Evolutionary conservation across 2,329 filamentous ascomycete species (phyloP), one percentile per base, ranked within the genome.

Genomic region (Fusarium sp.): DNA sequence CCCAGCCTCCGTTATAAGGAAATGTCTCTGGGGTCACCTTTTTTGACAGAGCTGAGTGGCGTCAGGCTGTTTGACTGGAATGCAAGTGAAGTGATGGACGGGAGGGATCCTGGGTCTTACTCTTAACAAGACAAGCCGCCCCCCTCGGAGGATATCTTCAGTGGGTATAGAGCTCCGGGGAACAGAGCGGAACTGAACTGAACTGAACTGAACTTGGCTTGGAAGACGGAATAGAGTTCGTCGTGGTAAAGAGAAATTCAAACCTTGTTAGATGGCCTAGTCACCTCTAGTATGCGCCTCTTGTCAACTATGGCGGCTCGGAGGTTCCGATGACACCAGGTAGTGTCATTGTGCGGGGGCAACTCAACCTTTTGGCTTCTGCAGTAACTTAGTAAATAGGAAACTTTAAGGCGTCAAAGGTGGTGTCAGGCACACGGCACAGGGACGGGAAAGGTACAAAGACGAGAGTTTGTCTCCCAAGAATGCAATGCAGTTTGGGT

Each of bases 61-160:
- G 57, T 59, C 63, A 52, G 55, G 48, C 37, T 56, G 48, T 31
- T 29, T n/a, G 64, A 68, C 70, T 73, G 70, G 70, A 73, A 73
- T 73, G 70, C 45, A 63, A 71, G 33, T 71, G 62, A 60, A 60
- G 61, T 73, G 70, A 73, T 73, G 55, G 66, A 71, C 31, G 35
- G 37, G 69, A 69, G 35, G 64, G 52, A 45, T 37, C 65, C 41
- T 65, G 37, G 41, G 52, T 42, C 46, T 63, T 49, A 58, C 57
- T n/a, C n/a, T n/a, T n/a, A 33, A 33, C 14, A 55, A 62, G 37
- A 21, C 33, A 52, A 52, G 33, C 33, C 49, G 33, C 41, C 35
- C 41, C 31, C 42, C 23, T 29, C n/a, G 42, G 54, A 29, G 19
- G 49, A 65, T 61, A 49, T 65, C 48, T 56, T 63, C 48, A 66